Evolutionary conservation across 75 land plant species (phyloP), one percentile per base, ranked within the genome.

Genomic region (Picea glauca): DNA sequence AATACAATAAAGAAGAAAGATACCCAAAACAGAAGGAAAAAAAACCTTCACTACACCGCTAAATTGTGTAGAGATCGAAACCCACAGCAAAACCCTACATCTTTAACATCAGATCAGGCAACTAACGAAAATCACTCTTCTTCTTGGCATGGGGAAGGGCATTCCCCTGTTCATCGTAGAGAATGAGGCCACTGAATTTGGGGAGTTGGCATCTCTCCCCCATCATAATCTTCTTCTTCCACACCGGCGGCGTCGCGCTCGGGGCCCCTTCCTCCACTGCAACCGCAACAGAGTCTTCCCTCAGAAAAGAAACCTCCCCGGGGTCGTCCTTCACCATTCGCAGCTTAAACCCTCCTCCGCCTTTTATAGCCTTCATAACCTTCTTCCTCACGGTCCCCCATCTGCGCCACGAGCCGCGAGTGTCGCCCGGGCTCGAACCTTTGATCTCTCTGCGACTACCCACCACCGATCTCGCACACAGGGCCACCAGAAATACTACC

Each of bases 171-270:
- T 84, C 79, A 60, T 84, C 85, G 61, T 84, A 84, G 46, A 82
- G 67, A 50, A 84, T 84, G 74, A 84, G 85, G 18, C 85, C 85
- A 17, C 81, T 76, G 75, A 84, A 84, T 26, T 60, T 80, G 2
- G 85, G 85, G 5, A 80, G 85, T 20, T 77, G 86, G 38, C 85
- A 84, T 20, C 58, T 60, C 74, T 84, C 85, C 20, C 85, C 85
- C 57, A 83, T 63, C 13, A 84, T 63, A 58, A 84, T 84, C 23
- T 60, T 62, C 59, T 66, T 76, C 60, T 82, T 85, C 85, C 85
- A 82, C 43, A 81, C 81, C 0, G 82, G 78, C 68, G 78, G 73
- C 73, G 73, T 6, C 3, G 50, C 8, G 50, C 46, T 46, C 20
- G 20, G 21, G n/a, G 50, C 43, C 20, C 73, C 73, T 68, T 68